Base-by-base conservation (phyloP, 495 filamentous ascomycete genomes). In the Penicillium taxi region DNA sequence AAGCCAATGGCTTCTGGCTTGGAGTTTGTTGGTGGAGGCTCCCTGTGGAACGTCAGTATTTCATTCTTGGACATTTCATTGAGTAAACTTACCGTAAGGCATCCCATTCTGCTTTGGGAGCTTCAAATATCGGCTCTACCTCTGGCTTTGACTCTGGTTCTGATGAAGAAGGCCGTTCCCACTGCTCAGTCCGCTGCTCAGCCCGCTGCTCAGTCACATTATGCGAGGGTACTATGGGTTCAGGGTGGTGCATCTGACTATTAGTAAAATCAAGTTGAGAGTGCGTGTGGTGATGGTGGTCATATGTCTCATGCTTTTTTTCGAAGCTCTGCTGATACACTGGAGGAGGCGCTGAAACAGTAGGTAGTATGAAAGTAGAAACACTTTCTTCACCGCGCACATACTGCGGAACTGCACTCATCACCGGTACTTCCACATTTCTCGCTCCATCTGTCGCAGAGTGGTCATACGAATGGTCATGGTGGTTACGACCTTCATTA, bases 1-100 rank as follows among this genome's bases (percentile, higher is more conserved):
- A 95, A 76, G 46, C 87, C 82, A 22, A 70, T 56, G 15, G 82
- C 88, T 69, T 94, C 88, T 0, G 87, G 86, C 41, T 64, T 75
- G 1, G 87, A 80, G 41, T 85, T 70, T 14, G 63, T 15, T 0
- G 88, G 86, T 27, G 88, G 88, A 23, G 85, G 72, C 32, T 79
- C 72, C 52, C 86, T 94, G 42, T 35, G 9, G 24, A 23, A 11
- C 26, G 45, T 63, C 30, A 64, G 54, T 43, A 48, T 14, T 7
- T 18, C 13, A 21, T 26, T 13, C 8, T 30, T 15, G 12, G 18
- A 14, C 18, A 14, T 32, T 16, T 20, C 4, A n/a, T 20, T 22
- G 18, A 32, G 26, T 16, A 5, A 22, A 13, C 70, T 49, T 62
- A 82, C 80, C 66, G 63, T 44, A 74, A 72, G 6, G 81, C 75